Evolutionary conservation across 2,329 filamentous ascomycete species (phyloP), one percentile per base, ranked within the genome.

Genomic region (Phoma sp.): DNA sequence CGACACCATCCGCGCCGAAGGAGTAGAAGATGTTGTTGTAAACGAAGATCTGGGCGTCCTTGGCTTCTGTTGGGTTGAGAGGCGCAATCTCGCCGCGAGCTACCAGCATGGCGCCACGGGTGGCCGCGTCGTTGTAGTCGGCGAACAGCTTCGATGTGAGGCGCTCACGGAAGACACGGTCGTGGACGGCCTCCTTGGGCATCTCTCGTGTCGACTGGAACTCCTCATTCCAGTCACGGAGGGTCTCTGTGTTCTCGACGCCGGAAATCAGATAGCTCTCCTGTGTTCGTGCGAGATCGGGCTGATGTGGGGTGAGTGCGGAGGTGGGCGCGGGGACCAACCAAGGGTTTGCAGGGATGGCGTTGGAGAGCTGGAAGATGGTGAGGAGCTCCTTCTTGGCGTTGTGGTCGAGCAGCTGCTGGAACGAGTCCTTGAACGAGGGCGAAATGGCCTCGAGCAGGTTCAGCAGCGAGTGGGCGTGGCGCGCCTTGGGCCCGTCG

Each of bases 21-120:
- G 95, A 98, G 81, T 96, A 99, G 81, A 99, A 99, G 64, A 99
- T 92, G 78, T 99, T 99, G 82, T 98, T 98, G 82, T 98, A 97
- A 22, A 99, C 94, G 70, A 96, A 99, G 63, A 99, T 99, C 75
- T 99, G 95, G 4, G 95, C 95, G 74, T 99, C 94, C 64, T 84
- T 86, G 61, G 84, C 88, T 78, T 99, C 95, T 0, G 94, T 98
- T 6, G 95, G 96, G 79, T 99, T 99, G 50, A 99, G 80, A 6
- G 95, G 92, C 19, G 92, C 88, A 61, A 99, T 90, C 75, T 99
- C 95, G 49, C 95, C 95, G 53, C 91, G 86, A 22, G 93, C 94
- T 49, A 99, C 94, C 64, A 98, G 82, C 40, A 97, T 90, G 29
- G 95, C 94, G 59, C 95, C 95, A 58, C 92, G 88, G 36, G 92